A percentile compares a stretch with the other conserved stretches of the same genome.
Conservation (phyloP, 1,139 yeast genomes). For the Taiozyma sp. region DNA sequence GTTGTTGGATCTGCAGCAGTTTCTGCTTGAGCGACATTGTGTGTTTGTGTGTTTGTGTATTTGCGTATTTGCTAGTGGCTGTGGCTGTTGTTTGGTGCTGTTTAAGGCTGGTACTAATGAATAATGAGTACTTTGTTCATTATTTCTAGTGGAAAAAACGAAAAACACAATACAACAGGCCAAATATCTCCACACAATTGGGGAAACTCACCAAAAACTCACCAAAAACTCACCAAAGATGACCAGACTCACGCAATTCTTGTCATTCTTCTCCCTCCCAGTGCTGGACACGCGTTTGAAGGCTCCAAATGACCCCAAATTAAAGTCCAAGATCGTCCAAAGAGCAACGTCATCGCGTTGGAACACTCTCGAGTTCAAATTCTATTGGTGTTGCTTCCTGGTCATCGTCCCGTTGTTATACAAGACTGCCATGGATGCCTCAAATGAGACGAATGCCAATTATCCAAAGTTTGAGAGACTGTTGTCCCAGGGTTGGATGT, state of each 20-base stretch:
- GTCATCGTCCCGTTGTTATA: conserved; percentile 79
- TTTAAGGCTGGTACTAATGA: too few relatives aligned
- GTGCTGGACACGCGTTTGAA: conserved; percentile 70
- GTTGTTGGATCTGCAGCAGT: conserved; percentile 29
- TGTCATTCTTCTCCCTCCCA: conserved; percentile 61
- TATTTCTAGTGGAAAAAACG: too few relatives aligned
- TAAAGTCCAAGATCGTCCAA: conserved; percentile 36
- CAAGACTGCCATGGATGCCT: conserved; percentile 77
- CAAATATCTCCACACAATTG: not conserved
- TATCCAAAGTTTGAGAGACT: conserved; percentile 58
- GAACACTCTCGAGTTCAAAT: conserved; percentile 67
- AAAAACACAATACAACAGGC: too few relatives aligned
- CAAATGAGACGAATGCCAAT: conserved; percentile 74
- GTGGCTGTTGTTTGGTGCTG: too few relatives aligned
- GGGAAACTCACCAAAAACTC: not conserved
- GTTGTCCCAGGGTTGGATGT: conserved; percentile 70
- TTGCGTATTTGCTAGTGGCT: too few relatives aligned
- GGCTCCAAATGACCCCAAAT: conserved; percentile 46
- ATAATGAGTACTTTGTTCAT: too few relatives aligned
- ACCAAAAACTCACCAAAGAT: not conserved
- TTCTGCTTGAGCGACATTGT: conserved; percentile 21
- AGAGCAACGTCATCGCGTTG: conserved; percentile 58
- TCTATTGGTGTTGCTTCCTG: conserved; percentile 59
- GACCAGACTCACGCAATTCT: conserved; percentile 3
- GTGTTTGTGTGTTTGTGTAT: not conserved